Base-by-base conservation (phyloP, 495 filamentous ascomycete species). In the Talaromyces nanjingensis region DNA sequence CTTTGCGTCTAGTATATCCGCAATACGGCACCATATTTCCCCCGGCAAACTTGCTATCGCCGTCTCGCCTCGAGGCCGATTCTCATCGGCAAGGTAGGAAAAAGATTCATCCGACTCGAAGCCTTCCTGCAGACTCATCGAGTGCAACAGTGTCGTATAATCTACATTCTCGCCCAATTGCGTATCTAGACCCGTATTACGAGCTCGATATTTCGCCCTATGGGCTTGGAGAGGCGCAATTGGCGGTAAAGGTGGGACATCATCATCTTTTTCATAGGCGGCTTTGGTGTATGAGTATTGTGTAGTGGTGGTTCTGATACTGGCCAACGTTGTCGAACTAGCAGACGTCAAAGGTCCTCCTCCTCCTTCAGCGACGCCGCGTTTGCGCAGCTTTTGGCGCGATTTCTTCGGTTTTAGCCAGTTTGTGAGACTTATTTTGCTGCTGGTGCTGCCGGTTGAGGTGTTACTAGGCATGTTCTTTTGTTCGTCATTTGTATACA, bases 151-250 rank as follows among this genome's bases (percentile, higher is more conserved):
- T 11, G 74, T 71, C 0, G 81, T 83, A 56, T 80, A 77, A 65
- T 84, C 80, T 59, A 68, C 68, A 60, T 70, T 70, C 63, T 84
- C 81, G 6, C 81, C 81, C n/a, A 80, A 70, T 64, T 84, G 79
- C 1, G 71, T 72, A 60, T 84, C 79, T 6, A 77, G 62, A 27
- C 72, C 64, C 3, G 70, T 66, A 58, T 74, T 71, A 1, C 67
- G 29, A 9, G 69, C 63, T 53, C 63, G 65, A 65, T 80, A 80
- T 64, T 78, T 79, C n/a, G 68, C 60, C 47, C 74, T 69, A 58
- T 80, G 78, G 24, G 71, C 71, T 45, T 76, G 66, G 37, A 79
- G 67, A 1, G 77, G 77, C 14, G 78, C 71, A 2, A 78, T 63
- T 16, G 70, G 59, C 11, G 76, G 60, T 18, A 62, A 20, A 12